Base-by-base conservation (phyloP, 495 filamentous ascomycete species). In the Podospora didyma region DNA sequence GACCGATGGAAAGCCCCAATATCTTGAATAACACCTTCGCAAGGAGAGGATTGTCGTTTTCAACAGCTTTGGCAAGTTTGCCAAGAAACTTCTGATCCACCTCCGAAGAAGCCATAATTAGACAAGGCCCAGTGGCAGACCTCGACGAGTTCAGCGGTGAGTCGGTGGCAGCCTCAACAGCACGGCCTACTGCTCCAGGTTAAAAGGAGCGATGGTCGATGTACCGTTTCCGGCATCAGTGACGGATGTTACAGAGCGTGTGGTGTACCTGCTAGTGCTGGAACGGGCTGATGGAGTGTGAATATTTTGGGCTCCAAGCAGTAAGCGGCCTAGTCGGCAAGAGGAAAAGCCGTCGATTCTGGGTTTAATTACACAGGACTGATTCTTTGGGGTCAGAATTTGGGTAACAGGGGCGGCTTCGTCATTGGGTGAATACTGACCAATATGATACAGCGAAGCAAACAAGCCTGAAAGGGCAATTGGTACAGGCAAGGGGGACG, bases 71-170 rank as follows among this genome's bases (percentile, higher is more conserved):
- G 60, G 94, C 93, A 62, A 95, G 87, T 62, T 83, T 83, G 69
- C 89, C 91, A 62, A 98, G 79, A 73, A 92, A 96, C 75, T 97
- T 97, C 76, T 96, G 91, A 70, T 97, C 94, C 45, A 97, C 89
- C 71, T 96, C 91, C 47, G 90, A 92, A 69, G 90, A 92, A 71
- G 95, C 93, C 94, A 97, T 97, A 56, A 22, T 46, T 17, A 22
- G 37, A 2, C 39, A 16, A 4, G 9, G 9, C n/a, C 9, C 9
- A 31, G 26, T 31, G 26, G 26, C 3, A 4, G 26, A 31, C 26
- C 26, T 31, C 26, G 26, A 9, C 9, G 26, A 31, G 26, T 3
- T 31, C 9, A 31, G 26, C 9, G 26, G 26, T 31, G 26, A 31
- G 9, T 3, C 26, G 26, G 26, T 14, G 41, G 23, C 46, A 26